phyloP scores from a whole-genome alignment of 1,284 basidiomycete genomes.

The Coniophora puteana region DNA sequence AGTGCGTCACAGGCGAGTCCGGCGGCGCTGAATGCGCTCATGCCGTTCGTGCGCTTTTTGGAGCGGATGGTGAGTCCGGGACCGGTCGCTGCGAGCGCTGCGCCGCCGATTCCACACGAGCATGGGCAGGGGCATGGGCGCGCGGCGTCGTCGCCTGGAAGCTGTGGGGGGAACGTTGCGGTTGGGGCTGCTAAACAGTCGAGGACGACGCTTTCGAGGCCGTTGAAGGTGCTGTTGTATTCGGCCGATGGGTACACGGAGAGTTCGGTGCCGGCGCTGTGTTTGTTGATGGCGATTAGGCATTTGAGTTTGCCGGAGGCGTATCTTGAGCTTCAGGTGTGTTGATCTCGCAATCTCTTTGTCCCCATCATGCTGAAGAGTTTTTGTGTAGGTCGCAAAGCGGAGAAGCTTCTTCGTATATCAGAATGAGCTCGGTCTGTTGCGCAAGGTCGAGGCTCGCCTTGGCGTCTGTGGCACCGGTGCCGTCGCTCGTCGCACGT shows the following conservation, averaged over 20 bases:
- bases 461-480: conserved; percentile 30
- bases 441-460: conserved; percentile 71
- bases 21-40: conserved; percentile 44
- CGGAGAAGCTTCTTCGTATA: conserved; percentile 90
- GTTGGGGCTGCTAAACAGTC: conserved; percentile 16
- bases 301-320: conserved; percentile 78
- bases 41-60: conserved; percentile 59
- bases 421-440: conserved; percentile 72
- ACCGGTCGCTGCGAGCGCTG: conserved; percentile 11
- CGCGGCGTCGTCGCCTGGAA: conserved; percentile 17
- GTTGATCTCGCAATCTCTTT: background rate
- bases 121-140: background rate
- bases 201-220: conserved; percentile 56
- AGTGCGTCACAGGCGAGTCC: conserved; percentile 53
- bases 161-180: conserved; percentile 6
- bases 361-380: background rate
- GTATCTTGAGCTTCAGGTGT: conserved; percentile 75
- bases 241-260: conserved; percentile 89
- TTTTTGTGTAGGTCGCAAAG: conserved; percentile 50
- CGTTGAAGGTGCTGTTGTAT: conserved; percentile 69
- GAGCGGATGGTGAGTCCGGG: conserved; percentile 55
- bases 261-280: conserved; percentile 83
- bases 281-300: conserved; percentile 83
- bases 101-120: conserved; percentile 17
- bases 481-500: conserved; percentile 9